These are phyloP conservation scores for Aspergillus bridgeri DNA, from an alignment of 495 filamentous ascomycete genomes.

Conservation along the genomic window DNA sequence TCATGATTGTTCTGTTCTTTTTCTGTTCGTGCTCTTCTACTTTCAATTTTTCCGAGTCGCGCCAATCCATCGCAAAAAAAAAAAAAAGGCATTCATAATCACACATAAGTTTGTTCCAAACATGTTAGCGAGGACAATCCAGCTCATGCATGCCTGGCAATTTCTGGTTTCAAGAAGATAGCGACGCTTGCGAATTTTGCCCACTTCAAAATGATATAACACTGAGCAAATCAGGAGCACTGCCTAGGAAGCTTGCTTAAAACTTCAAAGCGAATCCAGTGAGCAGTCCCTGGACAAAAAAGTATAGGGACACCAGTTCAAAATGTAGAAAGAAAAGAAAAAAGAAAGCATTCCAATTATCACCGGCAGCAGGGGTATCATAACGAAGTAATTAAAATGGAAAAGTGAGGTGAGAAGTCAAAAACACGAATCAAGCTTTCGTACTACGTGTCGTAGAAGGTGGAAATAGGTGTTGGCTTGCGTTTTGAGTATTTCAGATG, in stretches of 20 bases:
- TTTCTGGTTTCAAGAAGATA: too few species aligned
- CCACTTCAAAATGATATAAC: too few species aligned
- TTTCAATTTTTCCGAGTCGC: not conserved
- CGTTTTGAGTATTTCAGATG: slow-evolving; percentile 11
- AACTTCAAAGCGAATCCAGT: not conserved
- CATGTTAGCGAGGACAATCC: not conserved
- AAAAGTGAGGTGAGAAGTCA: not conserved
- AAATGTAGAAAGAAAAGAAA: not conserved
- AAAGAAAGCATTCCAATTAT: not conserved
- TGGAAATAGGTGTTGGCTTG: not conserved
- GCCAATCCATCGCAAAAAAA: not conserved
- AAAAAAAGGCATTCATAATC: not conserved
- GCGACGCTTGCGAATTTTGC: not conserved
- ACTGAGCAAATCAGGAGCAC: not conserved
- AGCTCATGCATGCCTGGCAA: too few species aligned
- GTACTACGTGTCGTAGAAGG: not conserved
- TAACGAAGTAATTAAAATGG: not conserved
- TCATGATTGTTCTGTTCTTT: not conserved
- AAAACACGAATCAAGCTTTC: not conserved
- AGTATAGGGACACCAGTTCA: not conserved
- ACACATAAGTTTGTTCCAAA: not conserved
- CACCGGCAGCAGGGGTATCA: slow-evolving; percentile 1
- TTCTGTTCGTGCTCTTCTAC: not conserved
- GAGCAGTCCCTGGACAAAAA: not conserved
- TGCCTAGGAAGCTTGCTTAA: not conserved